A percentile compares a stretch with the other conserved stretches of the same genome.
Conservation (phyloP, 129 eudicot genomes). For the Calendula officinalis region DNA sequence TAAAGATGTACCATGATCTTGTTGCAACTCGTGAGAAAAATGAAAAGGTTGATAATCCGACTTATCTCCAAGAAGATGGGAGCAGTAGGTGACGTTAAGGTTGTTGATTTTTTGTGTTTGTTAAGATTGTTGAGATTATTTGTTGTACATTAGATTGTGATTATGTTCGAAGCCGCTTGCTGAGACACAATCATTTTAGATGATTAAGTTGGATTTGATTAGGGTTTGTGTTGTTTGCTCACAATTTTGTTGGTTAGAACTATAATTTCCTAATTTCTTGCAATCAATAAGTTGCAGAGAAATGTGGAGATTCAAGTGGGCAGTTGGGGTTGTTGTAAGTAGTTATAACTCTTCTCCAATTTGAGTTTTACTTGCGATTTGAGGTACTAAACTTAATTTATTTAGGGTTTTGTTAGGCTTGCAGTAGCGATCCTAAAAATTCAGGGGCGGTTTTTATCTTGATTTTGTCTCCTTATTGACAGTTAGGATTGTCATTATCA, state of each 20-base stretch:
- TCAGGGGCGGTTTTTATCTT: too few species aligned
- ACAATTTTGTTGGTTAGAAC: slow-evolving; percentile 44
- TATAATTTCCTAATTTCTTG: slow-evolving; percentile 30
- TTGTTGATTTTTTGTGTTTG: slow-evolving; percentile 6
- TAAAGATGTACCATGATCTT: slow-evolving; percentile 69
- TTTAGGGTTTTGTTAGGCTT: too few species aligned
- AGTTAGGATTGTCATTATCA: too few species aligned
- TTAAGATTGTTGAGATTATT: slow-evolving; percentile 19
- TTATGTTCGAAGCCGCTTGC: slow-evolving; percentile 72
- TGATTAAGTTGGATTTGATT: slow-evolving; percentile 33
- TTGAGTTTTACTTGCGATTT: too few species aligned
- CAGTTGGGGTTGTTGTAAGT: slow-evolving; percentile 22
- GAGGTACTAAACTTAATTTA: too few species aligned
- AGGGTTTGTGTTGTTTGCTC: slow-evolving; percentile 40
- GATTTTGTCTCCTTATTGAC: too few species aligned
- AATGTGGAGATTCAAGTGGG: slow-evolving; percentile 40
- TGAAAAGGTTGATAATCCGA: slow-evolving; percentile 37
- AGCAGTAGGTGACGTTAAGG: slow-evolving; percentile 41
- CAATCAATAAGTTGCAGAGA: slow-evolving; percentile 36
- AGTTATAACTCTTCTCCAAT: background rate
- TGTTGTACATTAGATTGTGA: slow-evolving; percentile 53
- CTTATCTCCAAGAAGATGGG: slow-evolving; percentile 45
- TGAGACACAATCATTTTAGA: slow-evolving; percentile 45
- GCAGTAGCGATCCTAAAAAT: too few species aligned
- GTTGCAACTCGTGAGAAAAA: slow-evolving; percentile 27